phyloP scores from a whole-genome alignment of 1,284 basidiomycete species.

The Xerocomus subilludens region DNA sequence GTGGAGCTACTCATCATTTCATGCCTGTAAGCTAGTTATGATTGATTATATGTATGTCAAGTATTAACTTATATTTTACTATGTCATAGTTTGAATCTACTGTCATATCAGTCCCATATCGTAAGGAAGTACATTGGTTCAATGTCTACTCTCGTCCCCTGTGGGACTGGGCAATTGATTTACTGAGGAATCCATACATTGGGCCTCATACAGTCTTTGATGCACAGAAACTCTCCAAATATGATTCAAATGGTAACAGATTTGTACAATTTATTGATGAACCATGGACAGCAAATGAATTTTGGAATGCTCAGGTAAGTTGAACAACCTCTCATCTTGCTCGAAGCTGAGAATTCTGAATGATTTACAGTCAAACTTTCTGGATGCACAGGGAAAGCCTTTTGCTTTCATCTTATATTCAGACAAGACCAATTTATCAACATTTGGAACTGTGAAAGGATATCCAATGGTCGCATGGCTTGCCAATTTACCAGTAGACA shows the following conservation, averaged over 20 bases:
- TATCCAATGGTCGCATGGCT: slow-evolving; percentile 58
- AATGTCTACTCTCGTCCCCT: slow-evolving; percentile 23
- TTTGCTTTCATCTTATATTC: slow-evolving; percentile 56
- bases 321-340: too few relatives aligned
- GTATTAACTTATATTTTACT: too few relatives aligned
- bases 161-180: slow-evolving; percentile 38
- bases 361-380: too few relatives aligned
- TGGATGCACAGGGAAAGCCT: slow-evolving; percentile 31
- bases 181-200: slow-evolving; percentile 25
- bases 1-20: neutral
- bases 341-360: too few relatives aligned
- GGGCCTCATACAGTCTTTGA: too few relatives aligned
- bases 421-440: slow-evolving; percentile 60
- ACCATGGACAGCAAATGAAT: too few relatives aligned
- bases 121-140: neutral
- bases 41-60: too few relatives aligned
- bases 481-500: slow-evolving; percentile 54
- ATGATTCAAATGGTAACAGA: too few relatives aligned
- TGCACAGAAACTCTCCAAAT: too few relatives aligned
- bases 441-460: slow-evolving; percentile 58
- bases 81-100: slow-evolving; percentile 3
- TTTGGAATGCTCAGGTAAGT: too few relatives aligned
- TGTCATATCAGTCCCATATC: slow-evolving; percentile 25
- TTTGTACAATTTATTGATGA: too few relatives aligned
- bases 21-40: neutral